A percentile compares a stretch with the other conserved stretches of the same genome.
phyloP scores from a whole-genome alignment of 2,329 filamentous ascomycete genomes.

The Daldinia sp. region DNA sequence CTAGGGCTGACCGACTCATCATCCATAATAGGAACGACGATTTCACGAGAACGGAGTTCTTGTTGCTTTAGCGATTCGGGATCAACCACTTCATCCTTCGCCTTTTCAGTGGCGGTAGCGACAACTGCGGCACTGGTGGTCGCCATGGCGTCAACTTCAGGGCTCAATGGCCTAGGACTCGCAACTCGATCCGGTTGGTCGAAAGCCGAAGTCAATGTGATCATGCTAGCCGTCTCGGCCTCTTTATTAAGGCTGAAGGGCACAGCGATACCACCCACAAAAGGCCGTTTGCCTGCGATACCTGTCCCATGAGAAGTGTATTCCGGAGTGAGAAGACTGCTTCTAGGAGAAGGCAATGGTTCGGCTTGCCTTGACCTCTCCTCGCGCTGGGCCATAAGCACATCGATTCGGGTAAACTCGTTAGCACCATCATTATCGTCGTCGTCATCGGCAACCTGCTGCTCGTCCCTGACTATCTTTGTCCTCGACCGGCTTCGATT shows the following conservation, averaged over 20 bases:
- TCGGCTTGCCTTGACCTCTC: constrained; percentile 49
- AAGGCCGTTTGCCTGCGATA: constrained; percentile 68
- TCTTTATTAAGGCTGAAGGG: constrained; percentile 75
- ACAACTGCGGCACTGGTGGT: constrained; percentile 23
- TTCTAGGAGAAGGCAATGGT: constrained; percentile 39
- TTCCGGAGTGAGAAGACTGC: constrained; percentile 55
- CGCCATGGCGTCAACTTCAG: constrained; percentile 18
- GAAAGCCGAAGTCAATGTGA: constrained; percentile 64
- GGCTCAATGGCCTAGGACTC: constrained; percentile 44
- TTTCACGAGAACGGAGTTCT: not conserved
- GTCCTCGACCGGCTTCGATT: constrained; percentile 54
- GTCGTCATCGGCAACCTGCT: constrained; percentile 51
- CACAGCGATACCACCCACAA: constrained; percentile 73
- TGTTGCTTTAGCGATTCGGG: constrained; percentile 29
- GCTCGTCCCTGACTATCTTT: constrained; percentile 59
- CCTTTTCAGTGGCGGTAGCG: constrained; percentile 13
- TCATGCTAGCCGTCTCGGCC: constrained; percentile 73
- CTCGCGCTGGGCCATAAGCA: constrained; percentile 53
- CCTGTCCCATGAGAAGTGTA: constrained; percentile 57
- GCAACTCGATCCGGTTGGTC: constrained; percentile 47
- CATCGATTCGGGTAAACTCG: constrained; percentile 54
- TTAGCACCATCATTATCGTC: constrained; percentile 40
- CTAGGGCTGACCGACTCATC: not conserved
- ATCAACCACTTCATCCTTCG: constrained; percentile 30
- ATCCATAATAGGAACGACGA: not conserved